phyloP scores from a whole-genome alignment of 2,329 filamentous ascomycete genomes.

The Lasiodiplodia sp. region DNA sequence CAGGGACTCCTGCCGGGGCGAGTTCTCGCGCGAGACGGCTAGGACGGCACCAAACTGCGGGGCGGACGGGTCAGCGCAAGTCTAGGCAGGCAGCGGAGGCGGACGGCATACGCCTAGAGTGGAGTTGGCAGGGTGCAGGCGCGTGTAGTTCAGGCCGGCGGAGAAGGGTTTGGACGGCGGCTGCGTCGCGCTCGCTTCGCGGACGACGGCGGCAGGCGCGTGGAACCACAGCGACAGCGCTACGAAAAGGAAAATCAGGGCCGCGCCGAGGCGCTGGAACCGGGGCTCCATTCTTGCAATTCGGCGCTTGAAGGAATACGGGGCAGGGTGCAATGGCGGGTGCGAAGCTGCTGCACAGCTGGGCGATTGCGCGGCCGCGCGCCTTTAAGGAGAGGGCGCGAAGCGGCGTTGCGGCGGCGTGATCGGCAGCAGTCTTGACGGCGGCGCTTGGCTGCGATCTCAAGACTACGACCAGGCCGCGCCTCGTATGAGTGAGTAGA shows the following conservation, averaged over 20 bases:
- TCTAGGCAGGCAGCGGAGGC: not conserved
- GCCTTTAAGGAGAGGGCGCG: constrained; percentile 14
- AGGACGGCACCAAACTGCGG: constrained; percentile 49
- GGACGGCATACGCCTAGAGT: constrained; percentile 35
- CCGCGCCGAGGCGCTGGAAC: constrained; percentile 25
- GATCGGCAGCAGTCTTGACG: not conserved
- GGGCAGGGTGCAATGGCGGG: constrained; percentile 3
- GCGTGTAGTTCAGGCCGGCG: constrained; percentile 27
- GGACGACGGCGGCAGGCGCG: constrained; percentile 1
- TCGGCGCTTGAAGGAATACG: constrained; percentile 22
- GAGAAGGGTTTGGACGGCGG: constrained; percentile 14
- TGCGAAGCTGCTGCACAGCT: not conserved
- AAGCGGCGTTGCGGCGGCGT: not conserved
- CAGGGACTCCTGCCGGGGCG: constrained; percentile 44
- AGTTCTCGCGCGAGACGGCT: constrained; percentile 47
- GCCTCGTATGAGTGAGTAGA: constrained; percentile 14
- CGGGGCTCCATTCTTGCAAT: constrained; percentile 22
- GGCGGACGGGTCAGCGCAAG: not conserved
- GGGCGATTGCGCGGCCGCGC: not conserved
- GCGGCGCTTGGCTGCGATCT: constrained; percentile 6
- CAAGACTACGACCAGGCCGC: not conserved
- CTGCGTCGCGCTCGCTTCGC: constrained; percentile 13
- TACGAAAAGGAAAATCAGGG: constrained; percentile 25
- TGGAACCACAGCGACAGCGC: constrained; percentile 23
- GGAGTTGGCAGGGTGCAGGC: constrained; percentile 34